Base-by-base conservation (phyloP, 1,139 yeast species). In the Geotrichum restrictum region DNA sequence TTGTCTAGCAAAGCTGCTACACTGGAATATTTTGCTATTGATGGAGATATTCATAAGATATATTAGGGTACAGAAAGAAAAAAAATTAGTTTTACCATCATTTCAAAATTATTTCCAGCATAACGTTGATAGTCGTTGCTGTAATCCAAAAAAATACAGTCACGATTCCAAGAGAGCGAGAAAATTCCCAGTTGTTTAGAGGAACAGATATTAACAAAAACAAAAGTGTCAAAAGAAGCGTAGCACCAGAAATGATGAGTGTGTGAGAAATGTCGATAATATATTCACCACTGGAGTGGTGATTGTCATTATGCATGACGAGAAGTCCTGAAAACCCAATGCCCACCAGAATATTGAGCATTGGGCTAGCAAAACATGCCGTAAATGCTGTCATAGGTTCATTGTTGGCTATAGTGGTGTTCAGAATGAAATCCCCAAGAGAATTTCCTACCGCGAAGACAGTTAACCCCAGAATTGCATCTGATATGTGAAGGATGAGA, bases 311-410 rank as follows among this genome's bases (percentile, higher is more conserved):
- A 69, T 63, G 52, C 57, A 82, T 71, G 1, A 79, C 68, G 3
- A 84, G 59, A 38, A 87, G 62, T 0, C 93, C 88, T 59, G 85
- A 83, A 5, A 84, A 68, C 1, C 88, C 88, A 22, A 83, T 69
- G 1, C 89, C 89, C 3, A 82, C 67, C 3, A 83, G 66, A 38
- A 83, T 73, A 57, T 82, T 83, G 47, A 83, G 64, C 62, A 91
- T 71, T 0, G 98, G 98, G 1, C 97, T 93, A 0, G 97, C 98
- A 68, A 89, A 87, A 64, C 97, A 91, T 0, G 98, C 97, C 11
- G 95, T 86, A 40, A 93, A 75, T 0, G 98, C 97, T 91, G 89
- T 88, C 57, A 86, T 77, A 72, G 83, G 84, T 0, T 97, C 97
- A 81, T 87, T 81, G 57, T 74, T 75, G 0, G 96, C 93, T 49